These are phyloP conservation scores for Yamadazyma atmosphaerica DNA, from an alignment of 1,139 yeast species.

Conservation along the genomic window DNA sequence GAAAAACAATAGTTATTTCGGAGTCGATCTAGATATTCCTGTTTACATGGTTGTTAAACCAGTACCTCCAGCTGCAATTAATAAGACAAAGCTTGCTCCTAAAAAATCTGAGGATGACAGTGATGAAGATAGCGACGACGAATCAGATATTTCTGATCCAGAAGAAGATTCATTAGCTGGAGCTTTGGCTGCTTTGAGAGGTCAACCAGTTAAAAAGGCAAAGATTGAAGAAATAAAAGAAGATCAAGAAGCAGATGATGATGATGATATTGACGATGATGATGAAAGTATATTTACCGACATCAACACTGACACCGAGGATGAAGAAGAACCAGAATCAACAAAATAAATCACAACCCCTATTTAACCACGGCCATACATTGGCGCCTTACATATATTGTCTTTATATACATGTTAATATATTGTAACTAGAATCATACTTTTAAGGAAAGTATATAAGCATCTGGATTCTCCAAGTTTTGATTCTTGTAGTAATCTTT, in stretches of 20 bases:
- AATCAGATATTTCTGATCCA: conserved; percentile 62
- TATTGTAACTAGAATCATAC: conserved; percentile 15
- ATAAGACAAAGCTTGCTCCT: conserved; percentile 18
- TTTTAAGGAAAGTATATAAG: conserved; percentile 33
- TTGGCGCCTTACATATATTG: too few relatives aligned
- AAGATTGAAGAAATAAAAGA: conserved; percentile 25
- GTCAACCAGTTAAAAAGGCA: conserved; percentile 44
- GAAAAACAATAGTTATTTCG: conserved; percentile 68
- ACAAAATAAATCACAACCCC: conserved; percentile 8
- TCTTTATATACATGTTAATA: not conserved
- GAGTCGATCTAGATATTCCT: conserved; percentile 70
- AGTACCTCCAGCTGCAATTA: conserved; percentile 34
- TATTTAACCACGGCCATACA: too few relatives aligned
- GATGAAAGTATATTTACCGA: conserved; percentile 47
- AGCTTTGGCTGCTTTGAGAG: conserved; percentile 62
- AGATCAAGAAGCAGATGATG: conserved; percentile 21
- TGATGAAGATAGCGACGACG: conserved; percentile 33
- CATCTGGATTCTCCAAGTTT: conserved; percentile 48
- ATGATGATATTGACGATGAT: conserved; percentile 41
- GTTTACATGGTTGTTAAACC: conserved; percentile 59
- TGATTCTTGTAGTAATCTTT: conserved; percentile 54
- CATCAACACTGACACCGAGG: conserved; percentile 55
- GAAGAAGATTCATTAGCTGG: conserved; percentile 68
- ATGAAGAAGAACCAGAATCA: conserved; percentile 36
- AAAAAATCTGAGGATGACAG: conserved; percentile 20